Conservation (phyloP, 805 yeast genomes). For the Wilhelminamyces savonicus region DNA sequence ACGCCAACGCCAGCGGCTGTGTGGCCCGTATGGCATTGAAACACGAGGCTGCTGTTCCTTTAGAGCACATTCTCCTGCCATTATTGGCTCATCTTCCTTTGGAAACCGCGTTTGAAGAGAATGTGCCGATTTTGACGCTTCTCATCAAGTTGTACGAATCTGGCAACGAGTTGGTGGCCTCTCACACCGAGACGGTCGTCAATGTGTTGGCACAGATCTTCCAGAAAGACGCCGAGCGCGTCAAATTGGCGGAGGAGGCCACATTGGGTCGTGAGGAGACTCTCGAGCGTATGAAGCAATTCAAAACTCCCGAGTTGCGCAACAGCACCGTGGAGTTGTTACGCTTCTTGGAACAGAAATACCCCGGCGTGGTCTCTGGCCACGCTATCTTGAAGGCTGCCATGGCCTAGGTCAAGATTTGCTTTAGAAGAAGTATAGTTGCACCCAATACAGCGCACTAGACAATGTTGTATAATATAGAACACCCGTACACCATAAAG, state of each 20-base stretch:
- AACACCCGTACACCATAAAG: no score
- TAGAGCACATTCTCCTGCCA: constrained; percentile 66
- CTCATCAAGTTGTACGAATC: constrained; percentile 65
- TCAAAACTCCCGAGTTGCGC: constrained; percentile 63
- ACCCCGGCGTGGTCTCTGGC: constrained; percentile 55
- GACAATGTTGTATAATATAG: no score
- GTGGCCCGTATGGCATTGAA: constrained; percentile 85
- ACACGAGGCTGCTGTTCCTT: constrained; percentile 66
- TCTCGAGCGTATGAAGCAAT: constrained; percentile 72
- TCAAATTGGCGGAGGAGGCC: constrained; percentile 61
- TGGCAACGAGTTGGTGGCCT: constrained; percentile 48
- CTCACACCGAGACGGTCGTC: constrained; percentile 56
- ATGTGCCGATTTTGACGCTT: constrained; percentile 80
- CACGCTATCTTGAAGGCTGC: constrained; percentile 41
- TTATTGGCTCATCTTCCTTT: constrained; percentile 78
- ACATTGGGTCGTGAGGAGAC: constrained; percentile 84
- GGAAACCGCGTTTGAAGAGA: constrained; percentile 85
- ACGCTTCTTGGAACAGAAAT: constrained; percentile 63
- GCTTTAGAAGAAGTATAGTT: background rate
- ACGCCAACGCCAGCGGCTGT: constrained; percentile 96
- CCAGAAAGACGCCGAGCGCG: constrained; percentile 67
- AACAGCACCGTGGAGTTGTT: constrained; percentile 61
- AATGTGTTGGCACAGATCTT: constrained; percentile 67
- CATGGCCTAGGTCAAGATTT: constrained; percentile 21
- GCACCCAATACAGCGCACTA: no score